phyloP scores from a whole-genome alignment of 495 filamentous ascomycete genomes.

The Ramalina intermedia region DNA sequence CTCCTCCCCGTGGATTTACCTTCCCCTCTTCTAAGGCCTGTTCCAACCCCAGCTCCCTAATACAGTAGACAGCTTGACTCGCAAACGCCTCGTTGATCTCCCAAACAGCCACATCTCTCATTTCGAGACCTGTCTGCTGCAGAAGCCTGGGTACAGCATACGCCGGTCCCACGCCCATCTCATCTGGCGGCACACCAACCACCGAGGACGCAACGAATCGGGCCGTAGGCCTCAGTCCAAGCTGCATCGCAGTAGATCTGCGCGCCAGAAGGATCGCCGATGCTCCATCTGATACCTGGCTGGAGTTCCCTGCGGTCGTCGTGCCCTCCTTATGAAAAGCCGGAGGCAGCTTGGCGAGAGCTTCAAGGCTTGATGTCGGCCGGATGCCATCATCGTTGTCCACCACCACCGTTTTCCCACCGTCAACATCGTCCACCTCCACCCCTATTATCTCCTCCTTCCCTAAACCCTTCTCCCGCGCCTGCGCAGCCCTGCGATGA shows the following conservation, averaged over 20 bases:
- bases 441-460: slow-evolving; percentile 67
- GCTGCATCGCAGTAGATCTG: slow-evolving; percentile 60
- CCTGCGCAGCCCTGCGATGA: slow-evolving; percentile 55
- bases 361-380: slow-evolving; percentile 46
- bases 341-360: slow-evolving; percentile 65
- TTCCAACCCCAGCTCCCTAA: slow-evolving; percentile 57
- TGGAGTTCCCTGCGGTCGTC: slow-evolving; percentile 77
- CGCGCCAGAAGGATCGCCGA: slow-evolving; percentile 72
- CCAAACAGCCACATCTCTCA: slow-evolving; percentile 51
- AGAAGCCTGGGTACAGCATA: slow-evolving; percentile 74
- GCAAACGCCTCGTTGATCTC: slow-evolving; percentile 97
- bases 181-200: slow-evolving; percentile 67
- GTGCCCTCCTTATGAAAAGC: slow-evolving; percentile 56
- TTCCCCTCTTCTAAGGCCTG: slow-evolving; percentile 40
- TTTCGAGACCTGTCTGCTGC: slow-evolving; percentile 43
- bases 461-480: slow-evolving; percentile 55
- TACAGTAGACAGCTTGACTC: slow-evolving; percentile 70
- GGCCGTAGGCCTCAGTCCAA: slow-evolving; percentile 56
- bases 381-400: slow-evolving; percentile 73
- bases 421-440: neutral
- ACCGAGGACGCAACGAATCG: slow-evolving; percentile 63
- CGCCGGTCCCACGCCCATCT: slow-evolving; percentile 87
- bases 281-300: slow-evolving; percentile 77
- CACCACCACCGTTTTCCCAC: slow-evolving; percentile 19
- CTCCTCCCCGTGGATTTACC: slow-evolving; percentile 86